Base-by-base conservation (phyloP, 805 yeast genomes). In the Candida endomychidarum region DNA sequence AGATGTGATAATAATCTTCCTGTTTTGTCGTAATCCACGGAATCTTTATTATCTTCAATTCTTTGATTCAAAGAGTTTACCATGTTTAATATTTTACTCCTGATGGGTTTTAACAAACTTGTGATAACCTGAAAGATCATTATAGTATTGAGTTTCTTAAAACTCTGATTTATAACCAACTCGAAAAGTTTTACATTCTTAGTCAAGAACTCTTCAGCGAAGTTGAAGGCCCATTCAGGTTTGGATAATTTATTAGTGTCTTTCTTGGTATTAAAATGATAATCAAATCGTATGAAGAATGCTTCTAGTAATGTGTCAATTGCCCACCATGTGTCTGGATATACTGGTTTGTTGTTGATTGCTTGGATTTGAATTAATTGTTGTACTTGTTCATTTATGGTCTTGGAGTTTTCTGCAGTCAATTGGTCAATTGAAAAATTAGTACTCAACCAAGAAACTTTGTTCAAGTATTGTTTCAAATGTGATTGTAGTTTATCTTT, bases 181-280 rank as follows among this genome's bases (percentile, higher is more conserved):
- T 65, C 67, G 26, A 79, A 58, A 19, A 64, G 57, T 25, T 60
- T 52, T 14, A 75, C 38, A 38, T 77, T 69, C 18, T 63, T 65
- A 6, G 52, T 47, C 14, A 77, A 39, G 44, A 71, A 75, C 10
- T 66, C 63, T 42, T 69, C 73, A 5, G 75, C 53, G 49, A 73
- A 83, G 12, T 64, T 58, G 43, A 83, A 70, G 3, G 80, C 74
- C 83, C 87, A 83, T 53, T 84, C 90, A 1, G 91, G 90, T 51
- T 79, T 79, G 42, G 81, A 80, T 18, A 77, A 52, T 32, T 78
- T 72, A 50, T 81, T 82, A 0, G 90, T 83, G 23, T 80, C 83
- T 27, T 58, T 64, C 20, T 70, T 61, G 4, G 75, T 64, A 35
- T 75, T 74, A 52, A 83, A 84, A 53, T 85, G 87, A 59, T 62